Conservation (phyloP, 2,329 filamentous ascomycete species). For the Botryotinia convoluta region DNA sequence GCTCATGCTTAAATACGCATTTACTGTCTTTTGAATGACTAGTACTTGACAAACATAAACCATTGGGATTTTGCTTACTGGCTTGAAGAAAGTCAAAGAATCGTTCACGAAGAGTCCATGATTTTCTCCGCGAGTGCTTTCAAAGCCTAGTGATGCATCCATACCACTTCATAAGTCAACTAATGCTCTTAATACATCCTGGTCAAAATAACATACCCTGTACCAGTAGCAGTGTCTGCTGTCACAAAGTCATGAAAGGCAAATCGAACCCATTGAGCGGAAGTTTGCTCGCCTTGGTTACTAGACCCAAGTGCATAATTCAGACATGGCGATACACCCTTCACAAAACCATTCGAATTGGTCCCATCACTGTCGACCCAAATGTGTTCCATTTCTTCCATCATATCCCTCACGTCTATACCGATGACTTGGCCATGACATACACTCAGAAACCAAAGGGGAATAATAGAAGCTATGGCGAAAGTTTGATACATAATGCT, state of each 20-base stretch:
- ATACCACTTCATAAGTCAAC: too few species aligned
- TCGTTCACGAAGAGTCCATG: constrained; percentile 46
- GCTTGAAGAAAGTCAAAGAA: background rate
- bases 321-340: too few species aligned
- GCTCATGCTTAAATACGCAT: background rate
- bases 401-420: background rate
- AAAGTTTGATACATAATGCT: background rate
- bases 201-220: background rate
- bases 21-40: background rate
- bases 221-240: constrained; percentile 37
- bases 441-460: background rate
- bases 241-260: too few species aligned
- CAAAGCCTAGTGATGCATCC: too few species aligned
- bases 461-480: background rate
- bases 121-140: constrained; percentile 19
- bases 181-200: background rate
- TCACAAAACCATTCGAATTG: too few species aligned
- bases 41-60: background rate
- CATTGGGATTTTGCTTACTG: background rate
- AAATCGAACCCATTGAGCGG: too few species aligned
- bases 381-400: too few species aligned
- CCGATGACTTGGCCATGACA: background rate
- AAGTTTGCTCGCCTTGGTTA: too few species aligned
- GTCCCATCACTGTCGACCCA: too few species aligned
- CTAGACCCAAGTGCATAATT: too few species aligned